Evolutionary conservation across 805 yeast genomes (phyloP), one percentile per base, ranked within the genome.

Genomic region (Nakazawaea pomicola): DNA sequence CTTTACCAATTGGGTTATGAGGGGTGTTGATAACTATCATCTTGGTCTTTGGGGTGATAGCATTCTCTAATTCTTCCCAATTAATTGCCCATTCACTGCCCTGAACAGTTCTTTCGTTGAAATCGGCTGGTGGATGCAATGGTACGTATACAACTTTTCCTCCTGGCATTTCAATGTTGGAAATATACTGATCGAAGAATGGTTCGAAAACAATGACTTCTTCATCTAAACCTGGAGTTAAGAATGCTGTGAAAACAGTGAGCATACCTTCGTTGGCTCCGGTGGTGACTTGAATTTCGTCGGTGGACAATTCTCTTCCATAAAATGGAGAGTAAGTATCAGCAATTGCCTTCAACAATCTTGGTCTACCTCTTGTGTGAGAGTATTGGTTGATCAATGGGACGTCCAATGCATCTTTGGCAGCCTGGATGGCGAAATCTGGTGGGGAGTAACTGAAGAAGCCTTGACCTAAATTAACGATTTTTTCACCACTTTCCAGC

Each of bases 251-350:
- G 57, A 90, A 80, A 3, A 83, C 78, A 2, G 96, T 65, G 40
- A 87, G 71, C 70, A 93, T 85, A 28, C 97, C 98, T 64, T 93
- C 98, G 55, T 93, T 93, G 33, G 99, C 99, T 42, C 99, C 99
- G 1, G 98, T 89, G 33, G 96, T 87, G 29, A 91, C 82, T 42
- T 82, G 77, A 31, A 93, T 70, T 55, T 88, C 84, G 20, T 67
- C 64, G 15, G 76, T 69, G 19, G 72, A 68, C 16, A 88, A 64
- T 19, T 65, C 60, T 38, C 82, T 68, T 15, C 77, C 78, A 49
- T 80, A 83, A 33, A 72, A 70, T 33, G 83, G 79, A 17, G 86
- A 67, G 64, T 91, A 93, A 19, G 85, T 75, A 23, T 74, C 70
- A 18, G 88, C 73, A 33, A 93, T 59, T 8, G 91, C 82, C 29